Base-by-base conservation (phyloP, 2,329 filamentous ascomycete genomes). In the Dothiorella sarmentorum region DNA sequence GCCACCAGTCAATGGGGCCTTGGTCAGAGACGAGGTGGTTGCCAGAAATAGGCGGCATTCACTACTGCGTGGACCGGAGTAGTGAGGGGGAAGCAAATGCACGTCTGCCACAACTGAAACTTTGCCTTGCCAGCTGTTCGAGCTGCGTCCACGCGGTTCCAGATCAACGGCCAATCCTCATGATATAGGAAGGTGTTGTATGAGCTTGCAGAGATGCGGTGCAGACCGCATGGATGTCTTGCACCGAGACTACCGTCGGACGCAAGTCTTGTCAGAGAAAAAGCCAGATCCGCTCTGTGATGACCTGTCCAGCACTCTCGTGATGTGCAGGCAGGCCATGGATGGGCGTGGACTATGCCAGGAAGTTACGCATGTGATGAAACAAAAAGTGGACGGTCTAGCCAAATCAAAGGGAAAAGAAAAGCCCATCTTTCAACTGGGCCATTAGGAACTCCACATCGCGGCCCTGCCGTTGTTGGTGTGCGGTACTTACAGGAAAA, bases 351-450 rank as follows among this genome's bases (percentile, higher is more conserved):
- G 49, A 40, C 40, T n/a, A 40, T 38, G 29, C n/a, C 49, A 40
- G 49, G 49, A 53, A 53, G 35, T 24, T 29, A n/a, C 37, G 49
- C 49, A 53, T 53, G 49, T 38, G 49, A 53, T 53, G 49, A 53
- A 53, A 53, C 49, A 27, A 29, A n/a, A 38, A 35, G 35, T 35
- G 49, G 35, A 53, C 33, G 47, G 24, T 53, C 22, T 53, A 10
- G 35, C 33, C 49, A 38, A 29, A 4, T 26, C 49, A 27, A 53
- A 27, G n/a, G n/a, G n/a, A 22, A 40, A 29, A 53, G 49, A 13
- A 40, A 53, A 53, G 49, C n/a, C n/a, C n/a, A 53, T 53, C 33
- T 26, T 29, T 40, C 6, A 49, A 27, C 17, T 31, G 15, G 22
- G 20, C 49, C 49, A 53, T 20, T 53, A 26, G 37, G 49, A 40